Evolutionary conservation across 2,329 filamentous ascomycete species (phyloP).

Genomic region (Knufia fluminis): DNA sequence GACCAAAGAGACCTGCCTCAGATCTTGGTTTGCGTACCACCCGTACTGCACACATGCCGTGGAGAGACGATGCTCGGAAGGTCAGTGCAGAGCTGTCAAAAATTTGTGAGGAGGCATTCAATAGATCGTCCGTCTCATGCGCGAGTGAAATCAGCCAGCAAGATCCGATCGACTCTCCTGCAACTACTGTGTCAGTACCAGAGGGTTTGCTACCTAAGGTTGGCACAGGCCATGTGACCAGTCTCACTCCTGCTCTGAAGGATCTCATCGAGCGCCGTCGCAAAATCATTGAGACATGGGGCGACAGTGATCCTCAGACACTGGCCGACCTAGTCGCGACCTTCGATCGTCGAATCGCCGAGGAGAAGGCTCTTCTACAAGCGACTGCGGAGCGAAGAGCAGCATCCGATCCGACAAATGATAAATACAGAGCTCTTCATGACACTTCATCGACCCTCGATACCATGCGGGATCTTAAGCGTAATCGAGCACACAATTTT

Average conservation of each 20-base stretch:
- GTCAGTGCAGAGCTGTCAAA: constrained; percentile 78
- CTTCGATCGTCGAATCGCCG: constrained; percentile 48
- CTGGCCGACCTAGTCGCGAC: constrained; percentile 50
- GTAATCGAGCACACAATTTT: constrained; percentile 13
- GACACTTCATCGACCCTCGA: constrained; percentile 12
- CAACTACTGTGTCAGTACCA: constrained; percentile 35
- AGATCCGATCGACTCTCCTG: constrained; percentile 42
- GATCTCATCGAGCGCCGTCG: constrained; percentile 51
- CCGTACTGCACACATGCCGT: constrained; percentile 39
- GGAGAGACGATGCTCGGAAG: constrained; percentile 70
- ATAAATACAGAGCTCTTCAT: neutral
- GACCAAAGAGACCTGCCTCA: constrained; percentile 24
- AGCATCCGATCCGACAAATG: constrained; percentile 38
- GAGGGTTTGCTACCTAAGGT: constrained; percentile 17
- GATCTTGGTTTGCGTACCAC: constrained; percentile 34
- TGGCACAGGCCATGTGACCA: constrained; percentile 34
- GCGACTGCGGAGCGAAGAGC: constrained; percentile 30
- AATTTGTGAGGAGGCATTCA: constrained; percentile 89
- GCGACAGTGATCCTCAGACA: constrained; percentile 34
- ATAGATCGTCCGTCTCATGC: constrained; percentile 51
- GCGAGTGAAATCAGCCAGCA: constrained; percentile 29
- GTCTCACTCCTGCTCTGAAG: constrained; percentile 37
- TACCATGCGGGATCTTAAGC: constrained; percentile 21
- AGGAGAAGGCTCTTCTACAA: constrained; percentile 22
- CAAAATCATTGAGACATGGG: constrained; percentile 45